These are phyloP conservation scores for Aspergillus mulundensis DNA, from an alignment of 495 filamentous ascomycete genomes.

Conservation along the genomic window DNA sequence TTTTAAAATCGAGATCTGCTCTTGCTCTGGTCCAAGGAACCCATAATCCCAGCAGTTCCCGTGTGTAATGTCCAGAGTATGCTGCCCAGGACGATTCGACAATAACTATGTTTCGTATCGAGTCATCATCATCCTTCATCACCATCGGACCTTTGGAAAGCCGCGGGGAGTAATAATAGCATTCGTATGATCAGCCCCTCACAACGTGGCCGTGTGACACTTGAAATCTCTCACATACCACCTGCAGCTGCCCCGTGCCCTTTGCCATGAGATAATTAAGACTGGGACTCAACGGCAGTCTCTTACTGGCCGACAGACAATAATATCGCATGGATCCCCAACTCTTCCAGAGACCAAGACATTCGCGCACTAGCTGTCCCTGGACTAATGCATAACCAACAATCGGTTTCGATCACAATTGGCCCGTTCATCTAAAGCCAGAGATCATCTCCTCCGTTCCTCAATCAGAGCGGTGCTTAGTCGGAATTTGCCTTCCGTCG, in stretches of 20 bases:
- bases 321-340: neutral
- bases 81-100: neutral
- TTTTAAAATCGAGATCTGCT: neutral
- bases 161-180: neutral
- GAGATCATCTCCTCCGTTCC: conserved; percentile 5
- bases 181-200: neutral
- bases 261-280: neutral
- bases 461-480: neutral
- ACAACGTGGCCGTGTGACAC: conserved; percentile 2
- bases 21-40: neutral
- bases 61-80: neutral
- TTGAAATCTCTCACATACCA: neutral
- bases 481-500: neutral
- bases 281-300: neutral
- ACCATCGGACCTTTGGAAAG: neutral
- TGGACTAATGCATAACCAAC: conserved; percentile 5
- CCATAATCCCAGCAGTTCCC: neutral
- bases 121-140: neutral
- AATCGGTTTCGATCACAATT: neutral
- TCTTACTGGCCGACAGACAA: neutral
- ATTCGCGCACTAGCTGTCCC: conserved; percentile 2
- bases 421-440: neutral
- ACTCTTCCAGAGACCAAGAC: neutral
- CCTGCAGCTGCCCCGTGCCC: neutral
- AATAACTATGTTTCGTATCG: neutral